A percentile compares a stretch with the other conserved stretches of the same genome.
Conservation (phyloP, 306 rosid genomes). For the Sophora flavescens region DNA sequence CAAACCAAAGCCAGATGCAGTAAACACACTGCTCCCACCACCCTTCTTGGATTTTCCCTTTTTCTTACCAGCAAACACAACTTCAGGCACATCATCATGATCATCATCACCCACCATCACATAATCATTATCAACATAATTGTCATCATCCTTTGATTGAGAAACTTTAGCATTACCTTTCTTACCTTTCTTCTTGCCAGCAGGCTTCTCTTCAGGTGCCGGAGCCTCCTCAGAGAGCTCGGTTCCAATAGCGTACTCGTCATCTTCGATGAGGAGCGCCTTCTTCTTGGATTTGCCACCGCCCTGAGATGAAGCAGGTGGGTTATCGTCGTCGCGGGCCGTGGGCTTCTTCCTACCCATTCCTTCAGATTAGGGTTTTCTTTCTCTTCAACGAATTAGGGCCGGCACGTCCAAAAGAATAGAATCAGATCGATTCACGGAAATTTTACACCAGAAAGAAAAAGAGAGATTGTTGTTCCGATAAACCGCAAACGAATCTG, state of each 20-base stretch:
- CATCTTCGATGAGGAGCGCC: slow-evolving; percentile 71
- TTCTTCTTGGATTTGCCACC: slow-evolving; percentile 86
- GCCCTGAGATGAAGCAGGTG: slow-evolving; percentile 52
- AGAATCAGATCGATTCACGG: too few species aligned
- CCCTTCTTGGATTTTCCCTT: slow-evolving; percentile 82
- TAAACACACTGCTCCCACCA: slow-evolving; percentile 60
- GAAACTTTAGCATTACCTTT: slow-evolving; percentile 65
- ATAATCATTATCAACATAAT: slow-evolving; percentile 48
- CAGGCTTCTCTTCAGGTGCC: slow-evolving; percentile 59
- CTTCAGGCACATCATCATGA: slow-evolving; percentile 56
- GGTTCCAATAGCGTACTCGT: slow-evolving; percentile 75
- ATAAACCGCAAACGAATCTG: too few species aligned
- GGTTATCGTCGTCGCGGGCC: slow-evolving; percentile 69
- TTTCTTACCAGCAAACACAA: slow-evolving; percentile 79
- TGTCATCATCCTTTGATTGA: slow-evolving; percentile 46
- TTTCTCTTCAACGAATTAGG: slow-evolving; percentile 43
- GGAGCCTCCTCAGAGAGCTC: slow-evolving; percentile 73
- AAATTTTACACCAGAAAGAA: too few species aligned
- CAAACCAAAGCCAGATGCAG: slow-evolving; percentile 65
- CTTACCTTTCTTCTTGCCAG: slow-evolving; percentile 82
- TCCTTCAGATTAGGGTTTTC: slow-evolving; percentile 42
- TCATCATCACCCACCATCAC: slow-evolving; percentile 51
- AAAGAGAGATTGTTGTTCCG: too few species aligned
- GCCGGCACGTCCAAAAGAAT: neutral
- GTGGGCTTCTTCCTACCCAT: slow-evolving; percentile 90